phyloP scores from a whole-genome alignment of 805 yeast genomes.

The Nakazawaea siamensis region DNA sequence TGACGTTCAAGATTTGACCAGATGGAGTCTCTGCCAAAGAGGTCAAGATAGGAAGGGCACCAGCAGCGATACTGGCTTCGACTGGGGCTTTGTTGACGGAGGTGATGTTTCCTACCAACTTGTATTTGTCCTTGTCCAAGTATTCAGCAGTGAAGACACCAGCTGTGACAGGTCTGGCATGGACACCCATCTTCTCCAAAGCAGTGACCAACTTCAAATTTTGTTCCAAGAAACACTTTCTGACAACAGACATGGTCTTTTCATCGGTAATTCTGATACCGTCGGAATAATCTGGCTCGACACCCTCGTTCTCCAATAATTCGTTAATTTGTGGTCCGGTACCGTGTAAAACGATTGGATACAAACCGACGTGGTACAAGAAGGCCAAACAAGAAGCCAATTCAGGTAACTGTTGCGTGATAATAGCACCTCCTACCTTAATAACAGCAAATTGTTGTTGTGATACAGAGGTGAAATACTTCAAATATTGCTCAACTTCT shows the following conservation, averaged over 20 bases:
- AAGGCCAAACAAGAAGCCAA: conserved; percentile 94
- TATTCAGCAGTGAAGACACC: conserved; percentile 95
- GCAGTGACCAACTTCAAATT: conserved; percentile 93
- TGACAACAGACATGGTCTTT: conserved; percentile 91
- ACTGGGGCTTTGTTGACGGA: conserved; percentile 83
- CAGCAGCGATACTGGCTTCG: conserved; percentile 92
- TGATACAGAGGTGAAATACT: conserved; percentile 91
- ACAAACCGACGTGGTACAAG: conserved; percentile 92
- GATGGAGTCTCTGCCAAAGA: conserved; percentile 95
- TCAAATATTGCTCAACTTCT: conserved; percentile 95
- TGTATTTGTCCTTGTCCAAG: conserved; percentile 82
- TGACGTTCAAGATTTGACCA: conserved; percentile 94
- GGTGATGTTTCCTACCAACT: conserved; percentile 84
- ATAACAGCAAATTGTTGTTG: conserved; percentile 97
- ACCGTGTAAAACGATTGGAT: conserved; percentile 95
- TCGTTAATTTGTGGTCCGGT: conserved; percentile 99
- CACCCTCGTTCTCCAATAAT: conserved; percentile 85
- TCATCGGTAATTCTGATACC: conserved; percentile 96
- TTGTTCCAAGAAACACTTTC: conserved; percentile 92
- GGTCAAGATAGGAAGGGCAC: conserved; percentile 93
- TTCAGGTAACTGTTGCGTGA: conserved; percentile 88
- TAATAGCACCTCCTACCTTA: conserved; percentile 98
- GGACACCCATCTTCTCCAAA: conserved; percentile 91
- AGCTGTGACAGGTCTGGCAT: conserved; percentile 96
- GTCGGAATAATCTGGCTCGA: conserved; percentile 91